A percentile compares a stretch with the other conserved stretches of the same genome.
Evolutionary conservation across 2,329 filamentous ascomycete species (phyloP).

Genomic region (Diplodia seriata): DNA sequence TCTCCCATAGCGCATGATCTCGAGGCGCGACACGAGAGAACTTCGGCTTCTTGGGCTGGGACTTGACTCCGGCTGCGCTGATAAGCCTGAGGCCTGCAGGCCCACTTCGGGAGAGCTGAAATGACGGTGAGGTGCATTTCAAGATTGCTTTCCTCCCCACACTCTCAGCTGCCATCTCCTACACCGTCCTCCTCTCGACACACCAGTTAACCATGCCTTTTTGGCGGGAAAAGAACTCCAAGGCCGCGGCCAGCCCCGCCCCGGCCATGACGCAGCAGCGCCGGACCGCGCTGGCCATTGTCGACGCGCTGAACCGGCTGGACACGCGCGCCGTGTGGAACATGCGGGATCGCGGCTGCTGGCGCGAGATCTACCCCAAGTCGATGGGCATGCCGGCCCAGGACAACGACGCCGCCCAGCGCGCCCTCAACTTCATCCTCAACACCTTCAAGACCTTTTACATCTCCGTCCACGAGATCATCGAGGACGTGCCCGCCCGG

Average conservation of each 20-base stretch:
- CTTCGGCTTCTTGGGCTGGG: not conserved
- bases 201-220: not conserved
- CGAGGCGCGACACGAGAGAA: not conserved
- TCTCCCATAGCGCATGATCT: slow-evolving; percentile 14
- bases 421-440: slow-evolving; percentile 29
- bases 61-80: not conserved
- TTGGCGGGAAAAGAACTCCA: slow-evolving; percentile 9
- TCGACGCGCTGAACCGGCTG: slow-evolving; percentile 31
- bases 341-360: slow-evolving; percentile 18
- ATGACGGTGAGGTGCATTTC: not conserved
- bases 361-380: slow-evolving; percentile 31
- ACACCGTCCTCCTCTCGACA: not conserved
- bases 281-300: slow-evolving; percentile 35
- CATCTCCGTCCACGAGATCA: slow-evolving; percentile 23
- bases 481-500: slow-evolving; percentile 28
- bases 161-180: not conserved
- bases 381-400: slow-evolving; percentile 10
- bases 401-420: slow-evolving; percentile 20
- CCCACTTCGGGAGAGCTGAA: not conserved
- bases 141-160: slow-evolving; percentile 11
- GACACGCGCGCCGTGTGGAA: slow-evolving; percentile 29
- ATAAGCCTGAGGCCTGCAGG: slow-evolving; percentile 4
- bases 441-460: slow-evolving; percentile 27
- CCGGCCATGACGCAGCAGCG: slow-evolving; percentile 37
- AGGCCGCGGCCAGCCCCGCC: not conserved